These are phyloP conservation scores for Pyrus betulifolia DNA, from an alignment of 306 rosid species.

Conservation along the genomic window DNA sequence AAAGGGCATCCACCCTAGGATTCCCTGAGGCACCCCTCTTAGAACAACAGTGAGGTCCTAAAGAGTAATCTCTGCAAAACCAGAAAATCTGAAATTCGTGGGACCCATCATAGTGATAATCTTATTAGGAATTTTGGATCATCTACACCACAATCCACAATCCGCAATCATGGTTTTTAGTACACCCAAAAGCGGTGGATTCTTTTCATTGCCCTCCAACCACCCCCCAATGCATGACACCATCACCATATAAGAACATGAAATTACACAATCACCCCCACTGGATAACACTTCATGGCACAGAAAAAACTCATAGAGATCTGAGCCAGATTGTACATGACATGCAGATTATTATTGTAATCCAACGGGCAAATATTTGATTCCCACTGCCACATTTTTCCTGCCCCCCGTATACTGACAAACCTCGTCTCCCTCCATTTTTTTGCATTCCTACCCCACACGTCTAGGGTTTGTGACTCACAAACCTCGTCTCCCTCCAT, in stretches of 20 bases:
- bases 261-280: not conserved
- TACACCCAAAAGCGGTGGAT: not conserved
- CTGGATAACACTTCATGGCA: not conserved
- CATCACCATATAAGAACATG: not conserved
- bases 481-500: not conserved
- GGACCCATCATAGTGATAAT: constrained; percentile 31
- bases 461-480: not conserved
- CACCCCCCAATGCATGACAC: not conserved
- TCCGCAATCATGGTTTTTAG: constrained; percentile 14
- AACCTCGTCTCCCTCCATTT: not conserved
- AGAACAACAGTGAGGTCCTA: constrained; percentile 7
- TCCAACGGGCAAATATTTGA: constrained; percentile 4
- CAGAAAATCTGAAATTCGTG: not conserved
- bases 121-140: constrained; percentile 16
- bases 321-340: not conserved
- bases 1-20: constrained; percentile 24
- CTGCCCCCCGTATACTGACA: not conserved
- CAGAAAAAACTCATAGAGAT: not conserved
- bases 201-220: not conserved
- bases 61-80: constrained; percentile 8
- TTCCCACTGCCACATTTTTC: not conserved
- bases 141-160: constrained; percentile 1
- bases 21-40: constrained; percentile 36
- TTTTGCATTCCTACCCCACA: not conserved
- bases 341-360: not conserved